Conservation (phyloP, 305 asterid genomes). For the Solanum hybrid region DNA sequence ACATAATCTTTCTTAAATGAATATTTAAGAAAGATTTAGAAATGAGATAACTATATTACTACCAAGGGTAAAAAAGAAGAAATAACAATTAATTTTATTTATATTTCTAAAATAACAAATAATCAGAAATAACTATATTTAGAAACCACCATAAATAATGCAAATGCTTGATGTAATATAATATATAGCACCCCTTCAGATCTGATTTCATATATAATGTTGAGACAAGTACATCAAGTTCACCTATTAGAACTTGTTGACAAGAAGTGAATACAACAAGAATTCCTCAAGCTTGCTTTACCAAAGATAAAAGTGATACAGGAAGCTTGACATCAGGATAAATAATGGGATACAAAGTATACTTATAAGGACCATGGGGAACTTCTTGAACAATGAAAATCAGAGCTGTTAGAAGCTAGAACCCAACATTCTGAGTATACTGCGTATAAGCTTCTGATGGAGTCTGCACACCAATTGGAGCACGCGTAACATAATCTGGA, state of each 20-base stretch:
- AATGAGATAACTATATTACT: background rate
- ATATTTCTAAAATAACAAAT: background rate
- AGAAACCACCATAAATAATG: background rate
- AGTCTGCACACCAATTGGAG: conserved; percentile 88
- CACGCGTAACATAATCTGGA: conserved; percentile 88
- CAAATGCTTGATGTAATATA: background rate
- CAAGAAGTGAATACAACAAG: background rate
- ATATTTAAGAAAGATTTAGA: background rate
- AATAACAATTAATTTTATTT: background rate
- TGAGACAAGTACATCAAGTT: background rate
- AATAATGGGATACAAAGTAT: background rate
- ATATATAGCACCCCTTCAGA: background rate
- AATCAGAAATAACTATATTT: background rate
- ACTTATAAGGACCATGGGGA: background rate
- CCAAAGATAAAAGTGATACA: conserved; percentile 2
- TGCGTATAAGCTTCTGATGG: conserved; percentile 69
- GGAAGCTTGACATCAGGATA: background rate
- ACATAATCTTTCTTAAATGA: background rate
- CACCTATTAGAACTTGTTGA: background rate
- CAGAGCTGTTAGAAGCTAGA: conserved; percentile 18
- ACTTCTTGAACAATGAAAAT: background rate
- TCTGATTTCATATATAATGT: background rate
- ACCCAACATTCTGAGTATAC: conserved; percentile 78
- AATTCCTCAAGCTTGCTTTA: background rate
- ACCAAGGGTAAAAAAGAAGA: background rate